These are phyloP conservation scores for Stylosanthes scabra DNA, from an alignment of 331 rosid species.

Conservation along the genomic window DNA sequence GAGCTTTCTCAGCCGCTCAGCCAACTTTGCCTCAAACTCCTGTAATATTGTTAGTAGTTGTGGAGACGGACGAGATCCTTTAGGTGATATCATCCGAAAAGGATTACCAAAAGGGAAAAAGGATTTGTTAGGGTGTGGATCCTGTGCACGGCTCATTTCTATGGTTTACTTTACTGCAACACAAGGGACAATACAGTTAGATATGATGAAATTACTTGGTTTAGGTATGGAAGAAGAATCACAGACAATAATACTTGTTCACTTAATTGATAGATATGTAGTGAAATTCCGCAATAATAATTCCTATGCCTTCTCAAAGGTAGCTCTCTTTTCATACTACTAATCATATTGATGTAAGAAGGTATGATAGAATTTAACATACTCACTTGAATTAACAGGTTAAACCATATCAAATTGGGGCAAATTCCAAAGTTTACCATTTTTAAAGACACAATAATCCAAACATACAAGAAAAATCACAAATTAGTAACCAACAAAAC, in stretches of 20 bases:
- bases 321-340: too few relatives aligned
- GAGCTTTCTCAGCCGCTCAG: conserved; percentile 69
- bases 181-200: conserved; percentile 13
- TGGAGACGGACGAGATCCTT: conserved; percentile 63
- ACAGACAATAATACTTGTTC: background rate
- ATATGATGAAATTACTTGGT: background rate
- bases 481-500: conserved; percentile 24
- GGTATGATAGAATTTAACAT: conserved; percentile 2
- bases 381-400: background rate
- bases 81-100: conserved; percentile 70
- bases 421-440: conserved; percentile 9
- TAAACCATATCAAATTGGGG: background rate
- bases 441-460: background rate
- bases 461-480: background rate
- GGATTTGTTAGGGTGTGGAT: conserved; percentile 62
- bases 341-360: background rate
- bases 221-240: background rate
- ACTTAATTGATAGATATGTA: background rate
- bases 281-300: background rate
- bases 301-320: too few relatives aligned
- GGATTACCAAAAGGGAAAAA: conserved; percentile 89
- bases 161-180: conserved; percentile 48
- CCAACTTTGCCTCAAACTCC: conserved; percentile 68
- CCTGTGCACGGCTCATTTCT: conserved; percentile 76
- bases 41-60: conserved; percentile 53